phyloP scores from a whole-genome alignment of 2,329 filamentous ascomycete species.

The Talaromyces albobiverticillius region DNA sequence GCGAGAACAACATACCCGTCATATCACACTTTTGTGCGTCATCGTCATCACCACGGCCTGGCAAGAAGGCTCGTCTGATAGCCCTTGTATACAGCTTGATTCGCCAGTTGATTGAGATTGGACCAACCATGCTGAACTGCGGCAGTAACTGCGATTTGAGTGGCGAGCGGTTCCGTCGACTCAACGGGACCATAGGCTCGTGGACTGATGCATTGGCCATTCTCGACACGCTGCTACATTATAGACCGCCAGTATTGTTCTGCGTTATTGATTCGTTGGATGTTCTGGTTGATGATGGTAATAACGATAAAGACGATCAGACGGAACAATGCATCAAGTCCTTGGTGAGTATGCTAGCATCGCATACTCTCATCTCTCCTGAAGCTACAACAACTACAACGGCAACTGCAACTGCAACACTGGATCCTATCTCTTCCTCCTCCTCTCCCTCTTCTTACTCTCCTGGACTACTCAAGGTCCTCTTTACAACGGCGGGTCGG shows the following conservation, averaged over 20 bases:
- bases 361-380: constrained; percentile 21
- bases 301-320: not conserved
- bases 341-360: constrained; percentile 31
- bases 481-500: constrained; percentile 33
- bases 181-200: constrained; percentile 32
- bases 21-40: constrained; percentile 37
- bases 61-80: constrained; percentile 30
- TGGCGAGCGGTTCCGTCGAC: constrained; percentile 30
- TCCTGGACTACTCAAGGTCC: constrained; percentile 30
- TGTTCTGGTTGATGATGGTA: constrained; percentile 27
- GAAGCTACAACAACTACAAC: not conserved
- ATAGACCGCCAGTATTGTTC: constrained; percentile 34
- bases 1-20: constrained; percentile 29
- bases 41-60: constrained; percentile 17
- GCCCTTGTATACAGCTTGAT: constrained; percentile 38
- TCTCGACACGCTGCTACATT: constrained; percentile 34
- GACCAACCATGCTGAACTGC: constrained; percentile 35
- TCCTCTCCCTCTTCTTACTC: not conserved
- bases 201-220: constrained; percentile 36
- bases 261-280: constrained; percentile 37
- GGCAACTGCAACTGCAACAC: not conserved
- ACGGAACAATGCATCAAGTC: constrained; percentile 33
- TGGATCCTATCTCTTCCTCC: not conserved
- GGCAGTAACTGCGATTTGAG: constrained; percentile 33
- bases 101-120: constrained; percentile 35